Base-by-base conservation (phyloP, 106 monocot species). In the Ottelia alismoides region DNA sequence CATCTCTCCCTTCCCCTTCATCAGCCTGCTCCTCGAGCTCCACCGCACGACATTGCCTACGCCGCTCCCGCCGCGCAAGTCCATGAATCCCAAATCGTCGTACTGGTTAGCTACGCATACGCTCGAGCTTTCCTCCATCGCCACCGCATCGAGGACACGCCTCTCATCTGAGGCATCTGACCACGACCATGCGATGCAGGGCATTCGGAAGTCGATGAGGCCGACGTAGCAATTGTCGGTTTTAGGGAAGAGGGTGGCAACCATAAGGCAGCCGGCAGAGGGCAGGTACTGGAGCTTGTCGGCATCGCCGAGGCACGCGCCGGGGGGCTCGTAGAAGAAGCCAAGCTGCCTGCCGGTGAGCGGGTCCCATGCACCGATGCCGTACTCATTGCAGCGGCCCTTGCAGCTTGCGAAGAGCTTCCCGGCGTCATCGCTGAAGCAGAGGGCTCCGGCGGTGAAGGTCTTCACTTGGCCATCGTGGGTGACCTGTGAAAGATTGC, bases 101-200 rank as follows among this genome's bases (percentile, higher is more conserved):
- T 77, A 87, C 72, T 92, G 86, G 52, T 92, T 92, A 11, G 87
- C 81, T 1, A 92, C 87, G 32, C 92, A 92, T 18, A 92, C 66
- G 1, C 77, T 87, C 2, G 43, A 65, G 20, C 50, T 32, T 18
- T 92, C 87, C 61, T 92, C 87, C 70, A 87, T 83, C 2, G 79
- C 83, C 3, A 87, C 69, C 10, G 87, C 87, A 45, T 87, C 83
- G 18, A 92, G 72, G n/a, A 87, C 92, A 26, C 87, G 48, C 63
- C 87, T 87, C 47, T 87, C 83, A 19, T 87, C 79, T 0, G 72
- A 53, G 2, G 63, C 75, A 31, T 92, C 92, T 0, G 83, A 75
- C 87, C 87, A 92, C 0, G 78, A 79, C 92, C 87, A 80, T 0
- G 62, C 72, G 20, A 80, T 54, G 22, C 17, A 16, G 10, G 6